Base-by-base conservation (phyloP, 2,329 filamentous ascomycete genomes). In the Arthrobotrys musiformis region DNA sequence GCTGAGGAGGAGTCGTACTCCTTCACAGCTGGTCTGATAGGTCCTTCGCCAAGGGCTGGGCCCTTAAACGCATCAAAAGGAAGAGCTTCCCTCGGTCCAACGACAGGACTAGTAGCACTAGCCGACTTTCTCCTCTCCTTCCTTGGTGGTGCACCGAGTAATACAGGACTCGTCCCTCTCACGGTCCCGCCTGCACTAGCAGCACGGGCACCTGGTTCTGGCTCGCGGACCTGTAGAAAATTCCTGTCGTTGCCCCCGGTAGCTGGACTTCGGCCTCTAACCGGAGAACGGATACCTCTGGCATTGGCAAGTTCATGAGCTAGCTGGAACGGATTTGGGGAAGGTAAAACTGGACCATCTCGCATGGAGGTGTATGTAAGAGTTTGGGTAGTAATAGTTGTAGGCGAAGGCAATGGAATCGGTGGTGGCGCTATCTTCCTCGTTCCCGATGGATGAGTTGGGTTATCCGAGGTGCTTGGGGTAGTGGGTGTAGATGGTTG, bases 201-300 rank as follows among this genome's bases (percentile, higher is more conserved):
- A 33, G 68, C 69, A 52, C 74, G 67, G 26, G 50, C 68, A 42
- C 74, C 74, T 46, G 74, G 74, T 35, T 73, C 69, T 33, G 74
- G 74, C 37, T 78, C 74, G 35, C 69, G 68, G 60, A 78, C 74
- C 19, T 73, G 67, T 54, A 78, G 62, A 68, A 78, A 78, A 63
- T 73, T 73, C 54, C 69, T 78, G 24, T 77, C 73, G 46, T 40
- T 70, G 67, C 63, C 61, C 11, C 46, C n/a, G 15, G 9, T 37
- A 64, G 74, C 74, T 28, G 74, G 74, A 61, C 74, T 78, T 63
- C 74, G 67, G 62, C 74, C 74, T 46, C 74, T 72, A 72, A 78
- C 74, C 74, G 74, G 74, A 63, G 74, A 78, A 62, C 74, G 74
- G 48, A 78, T 78, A 35, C 74, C 74, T 63, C 74, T 67, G 22